A percentile compares a stretch with the other conserved stretches of the same genome.
Evolutionary conservation across 345 rosid species (phyloP).

Genomic region (Brassica rapa): DNA sequence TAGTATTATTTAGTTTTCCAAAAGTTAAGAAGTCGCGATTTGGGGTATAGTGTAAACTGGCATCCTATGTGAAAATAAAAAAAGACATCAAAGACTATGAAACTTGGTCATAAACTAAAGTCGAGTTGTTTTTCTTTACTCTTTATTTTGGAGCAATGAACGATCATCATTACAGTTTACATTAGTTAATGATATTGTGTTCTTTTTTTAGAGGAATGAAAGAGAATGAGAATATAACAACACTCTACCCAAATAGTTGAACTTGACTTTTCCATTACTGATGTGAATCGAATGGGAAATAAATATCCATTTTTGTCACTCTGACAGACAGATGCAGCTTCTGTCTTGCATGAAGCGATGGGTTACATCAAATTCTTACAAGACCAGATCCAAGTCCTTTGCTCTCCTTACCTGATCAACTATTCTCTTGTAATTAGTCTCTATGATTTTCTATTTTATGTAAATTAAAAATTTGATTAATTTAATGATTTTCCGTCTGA

Average conservation of each 20-base stretch:
- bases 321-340: conserved; percentile 89
- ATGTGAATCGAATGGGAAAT: neutral
- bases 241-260: conserved; percentile 10
- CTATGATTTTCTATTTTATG: neutral
- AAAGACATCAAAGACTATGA: conserved; percentile 35
- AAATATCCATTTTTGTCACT: neutral
- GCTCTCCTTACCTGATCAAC: conserved; percentile 75
- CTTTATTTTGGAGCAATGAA: neutral
- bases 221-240: conserved; percentile 20
- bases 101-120: conserved; percentile 25
- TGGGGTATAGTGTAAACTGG: conserved; percentile 37
- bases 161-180: conserved; percentile 7
- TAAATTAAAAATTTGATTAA: neutral
- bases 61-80: conserved; percentile 41
- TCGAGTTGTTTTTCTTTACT: conserved; percentile 11
- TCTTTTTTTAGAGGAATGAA: conserved; percentile 4
- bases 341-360: conserved; percentile 95
- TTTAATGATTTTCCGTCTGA: neutral
- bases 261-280: conserved; percentile 26
- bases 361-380: conserved; percentile 94
- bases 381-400: conserved; percentile 86
- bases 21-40: conserved; percentile 45
- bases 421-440: conserved; percentile 32
- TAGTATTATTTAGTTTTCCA: neutral
- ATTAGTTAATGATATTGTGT: conserved; percentile 18